A percentile compares a stretch with the other conserved stretches of the same genome.
These are phyloP conservation scores for Fraxinus dipetala DNA, from an alignment of 305 asterid species.

Conservation along the genomic window DNA sequence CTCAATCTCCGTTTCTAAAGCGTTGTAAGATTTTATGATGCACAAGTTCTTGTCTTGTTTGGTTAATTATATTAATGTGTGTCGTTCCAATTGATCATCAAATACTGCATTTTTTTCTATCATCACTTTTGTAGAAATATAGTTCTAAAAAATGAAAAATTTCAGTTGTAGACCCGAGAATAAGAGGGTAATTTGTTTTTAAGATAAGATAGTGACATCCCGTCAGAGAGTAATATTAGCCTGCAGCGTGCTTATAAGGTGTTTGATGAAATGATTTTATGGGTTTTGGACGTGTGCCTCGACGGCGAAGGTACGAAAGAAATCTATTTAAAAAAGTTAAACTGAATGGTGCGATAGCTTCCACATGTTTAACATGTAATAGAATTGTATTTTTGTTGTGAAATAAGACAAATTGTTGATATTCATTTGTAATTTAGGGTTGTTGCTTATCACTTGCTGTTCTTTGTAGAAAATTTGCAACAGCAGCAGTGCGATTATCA, in stretches of 20 bases:
- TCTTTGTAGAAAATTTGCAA: slow-evolving; percentile 36
- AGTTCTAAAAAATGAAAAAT: not conserved
- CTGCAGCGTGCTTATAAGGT: not conserved
- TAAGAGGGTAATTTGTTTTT: not conserved
- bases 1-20: not conserved
- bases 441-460: not conserved
- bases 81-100: not conserved
- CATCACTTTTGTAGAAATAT: not conserved
- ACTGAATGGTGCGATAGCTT: not conserved
- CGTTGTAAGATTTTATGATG: not conserved
- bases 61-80: not conserved
- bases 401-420: not conserved
- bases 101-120: not conserved
- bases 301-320: not conserved
- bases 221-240: not conserved
- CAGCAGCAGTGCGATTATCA: slow-evolving; percentile 24
- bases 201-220: not conserved
- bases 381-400: not conserved
- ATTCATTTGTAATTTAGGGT: not conserved
- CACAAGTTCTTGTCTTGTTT: not conserved
- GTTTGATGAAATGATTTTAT: not conserved
- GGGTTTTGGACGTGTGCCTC: not conserved
- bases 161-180: not conserved
- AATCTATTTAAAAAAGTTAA: not conserved
- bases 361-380: not conserved